Evolutionary conservation across 768 basidiomycete species (phyloP), one percentile per base, ranked within the genome.

Genomic region (Lactarius deliciosus): DNA sequence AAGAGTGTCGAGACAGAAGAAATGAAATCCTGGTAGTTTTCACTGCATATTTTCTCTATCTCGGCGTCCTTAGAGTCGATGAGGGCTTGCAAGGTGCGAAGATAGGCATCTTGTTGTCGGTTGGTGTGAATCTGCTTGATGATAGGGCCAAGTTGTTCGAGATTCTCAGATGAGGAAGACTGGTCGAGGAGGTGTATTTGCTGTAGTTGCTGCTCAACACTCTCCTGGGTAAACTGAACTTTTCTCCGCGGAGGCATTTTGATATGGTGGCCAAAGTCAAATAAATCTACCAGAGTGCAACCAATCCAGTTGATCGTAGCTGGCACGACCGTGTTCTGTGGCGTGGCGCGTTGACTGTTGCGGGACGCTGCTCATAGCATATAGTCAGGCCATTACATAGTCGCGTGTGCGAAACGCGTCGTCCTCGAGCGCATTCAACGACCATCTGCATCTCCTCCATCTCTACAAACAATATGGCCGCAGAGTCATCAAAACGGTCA

Each of bases 1-100:
- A 98, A 90, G 68, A 99, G 82, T 3, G 95, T 98, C n/a, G 94
- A 94, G 18, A 98, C 95, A 22, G 96, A 97, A 34, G 90, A 89
- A 40, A 98, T 95, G 72, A 99, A 99, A 78, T 98, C 96, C 78
- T 96, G 94, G 73, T 98, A 98, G 76, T 98, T 98, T 71, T 94
- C 91, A 64, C 88, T 86, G 78, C 97, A 98, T 76, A 98, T 95
- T 66, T 85, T 87, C 79, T 98, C 94, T 76, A 99, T 99, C 77
- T 98, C 96, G 68, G 85, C 83, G 76, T 99, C 97, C 79, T 98
- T 97, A 70, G 94, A 87, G 73, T 94, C 88, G 66, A 98, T 90
- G 73, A 98, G 90, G n/a, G 80, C 82, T 73, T 92, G 89, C 53
- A 98, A 80, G 54, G 89, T 91, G 61, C 90, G 86, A 63, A 98